Percentiles rank a stretch among this genome's conserved stretches.
These are phyloP conservation scores for Ustilago shanxiensis DNA, from an alignment of 1,284 basidiomycete genomes.

Conservation along the genomic window DNA sequence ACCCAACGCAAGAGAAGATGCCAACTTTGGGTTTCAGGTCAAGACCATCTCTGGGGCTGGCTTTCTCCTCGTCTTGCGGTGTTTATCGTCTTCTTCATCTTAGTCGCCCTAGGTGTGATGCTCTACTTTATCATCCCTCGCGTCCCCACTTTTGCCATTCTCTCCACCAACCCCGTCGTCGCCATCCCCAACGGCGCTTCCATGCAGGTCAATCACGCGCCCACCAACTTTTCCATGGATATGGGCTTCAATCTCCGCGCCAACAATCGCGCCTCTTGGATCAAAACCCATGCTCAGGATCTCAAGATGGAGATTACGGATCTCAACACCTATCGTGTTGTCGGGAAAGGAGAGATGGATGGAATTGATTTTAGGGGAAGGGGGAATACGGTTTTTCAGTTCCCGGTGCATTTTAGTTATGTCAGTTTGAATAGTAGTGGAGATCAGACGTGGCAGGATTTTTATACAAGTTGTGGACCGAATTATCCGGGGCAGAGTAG, in stretches of 20 bases:
- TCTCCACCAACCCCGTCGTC: slow-evolving; percentile 45
- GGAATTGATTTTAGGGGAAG: slow-evolving; percentile 29
- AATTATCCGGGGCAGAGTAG: slow-evolving; percentile 24
- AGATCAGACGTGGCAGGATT: slow-evolving; percentile 56
- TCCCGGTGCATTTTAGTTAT: slow-evolving; percentile 58
- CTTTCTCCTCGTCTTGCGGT: slow-evolving; percentile 53
- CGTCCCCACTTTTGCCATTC: slow-evolving; percentile 57
- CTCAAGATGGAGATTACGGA: slow-evolving; percentile 53
- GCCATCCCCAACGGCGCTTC: slow-evolving; percentile 55
- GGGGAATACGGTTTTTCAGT: slow-evolving; percentile 44
- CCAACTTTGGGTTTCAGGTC: slow-evolving; percentile 50
- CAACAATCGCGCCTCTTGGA: slow-evolving; percentile 50
- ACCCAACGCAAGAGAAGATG: slow-evolving; percentile 26
- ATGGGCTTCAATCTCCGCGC: slow-evolving; percentile 63
- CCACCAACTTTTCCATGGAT: slow-evolving; percentile 59
- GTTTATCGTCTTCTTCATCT: slow-evolving; percentile 52
- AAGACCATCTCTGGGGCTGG: slow-evolving; percentile 60
- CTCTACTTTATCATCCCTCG: slow-evolving; percentile 66
- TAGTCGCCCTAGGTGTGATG: slow-evolving; percentile 41
- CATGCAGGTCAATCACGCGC: slow-evolving; percentile 53
- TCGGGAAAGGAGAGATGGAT: slow-evolving; percentile 50
- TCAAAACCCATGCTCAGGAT: slow-evolving; percentile 36
- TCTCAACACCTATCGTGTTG: slow-evolving; percentile 36
- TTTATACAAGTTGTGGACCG: slow-evolving; percentile 54
- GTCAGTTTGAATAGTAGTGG: slow-evolving; percentile 54